A percentile compares a stretch with the other conserved stretches of the same genome.
Evolutionary conservation across 2,329 filamentous ascomycete species (phyloP).

Genomic region (Reticulascus tulasneorum): DNA sequence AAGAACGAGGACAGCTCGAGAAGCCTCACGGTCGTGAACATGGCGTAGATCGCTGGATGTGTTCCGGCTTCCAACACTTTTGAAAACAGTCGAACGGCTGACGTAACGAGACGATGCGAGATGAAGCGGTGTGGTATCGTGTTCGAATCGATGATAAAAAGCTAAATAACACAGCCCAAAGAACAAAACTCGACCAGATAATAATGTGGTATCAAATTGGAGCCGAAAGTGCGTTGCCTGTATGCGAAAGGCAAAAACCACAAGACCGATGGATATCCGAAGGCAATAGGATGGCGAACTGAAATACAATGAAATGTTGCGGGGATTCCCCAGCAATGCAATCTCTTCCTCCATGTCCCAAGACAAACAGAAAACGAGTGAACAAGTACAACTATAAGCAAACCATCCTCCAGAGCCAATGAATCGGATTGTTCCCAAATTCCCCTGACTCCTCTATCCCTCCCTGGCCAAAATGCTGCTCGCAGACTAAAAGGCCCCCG

Average conservation of each 20-base stretch:
- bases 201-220: conserved; percentile 14
- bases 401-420: conserved; percentile 1
- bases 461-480: conserved; percentile 28
- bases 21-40: no score
- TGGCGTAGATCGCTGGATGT: no score
- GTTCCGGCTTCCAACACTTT: no score
- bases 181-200: conserved; percentile 7
- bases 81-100: no score
- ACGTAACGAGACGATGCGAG: no score
- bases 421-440: conserved; percentile 6
- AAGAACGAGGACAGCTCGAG: no score
- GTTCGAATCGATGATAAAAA: conserved; percentile 7
- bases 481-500: conserved; percentile 24
- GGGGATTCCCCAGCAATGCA: no score
- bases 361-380: conserved; percentile 4
- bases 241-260: conserved; percentile 6
- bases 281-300: background rate
- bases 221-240: conserved; percentile 9
- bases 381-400: conserved; percentile 9
- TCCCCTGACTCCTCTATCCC: conserved; percentile 36
- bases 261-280: background rate
- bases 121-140: conserved; percentile 10
- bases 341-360: conserved; percentile 3
- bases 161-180: conserved; percentile 9
- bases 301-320: conserved; percentile 5